A percentile compares a stretch with the other conserved stretches of the same genome.
Evolutionary conservation across 148 eudicot species (phyloP).

Genomic region (Rhododendron simsii): DNA sequence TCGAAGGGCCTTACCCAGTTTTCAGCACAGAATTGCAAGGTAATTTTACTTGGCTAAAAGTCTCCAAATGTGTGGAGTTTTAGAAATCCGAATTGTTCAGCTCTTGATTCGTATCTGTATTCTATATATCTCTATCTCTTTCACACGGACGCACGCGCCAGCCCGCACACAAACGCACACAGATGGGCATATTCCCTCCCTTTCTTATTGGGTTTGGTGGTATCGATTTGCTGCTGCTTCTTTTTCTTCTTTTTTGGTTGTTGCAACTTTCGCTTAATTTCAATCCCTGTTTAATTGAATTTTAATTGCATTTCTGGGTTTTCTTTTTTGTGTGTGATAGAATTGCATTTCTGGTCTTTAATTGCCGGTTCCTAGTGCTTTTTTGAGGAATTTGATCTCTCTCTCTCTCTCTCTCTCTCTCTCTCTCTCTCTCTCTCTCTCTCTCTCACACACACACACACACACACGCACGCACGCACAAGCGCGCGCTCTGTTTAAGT

Average conservation of each 20-base stretch:
- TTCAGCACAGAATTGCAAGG: background rate
- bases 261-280: background rate
- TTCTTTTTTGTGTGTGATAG: background rate
- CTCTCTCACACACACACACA: no score
- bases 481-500: no score
- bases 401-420: background rate
- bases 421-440: background rate
- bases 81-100: background rate
- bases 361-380: background rate
- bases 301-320: background rate
- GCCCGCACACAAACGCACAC: background rate
- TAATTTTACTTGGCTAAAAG: background rate
- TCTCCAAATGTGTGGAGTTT: background rate
- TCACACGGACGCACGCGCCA: background rate
- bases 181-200: background rate
- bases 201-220: background rate
- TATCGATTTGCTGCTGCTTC: background rate
- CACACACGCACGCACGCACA: no score
- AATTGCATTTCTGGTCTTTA: background rate
- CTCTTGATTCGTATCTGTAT: background rate
- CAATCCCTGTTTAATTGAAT: background rate
- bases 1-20: background rate
- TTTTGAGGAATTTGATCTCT: background rate
- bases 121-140: background rate
- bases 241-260: no score